A percentile compares a stretch with the other conserved stretches of the same genome.
Conservation (phyloP, 225 moss, liverwort and hornwort species). For the Bryum argenteum region DNA sequence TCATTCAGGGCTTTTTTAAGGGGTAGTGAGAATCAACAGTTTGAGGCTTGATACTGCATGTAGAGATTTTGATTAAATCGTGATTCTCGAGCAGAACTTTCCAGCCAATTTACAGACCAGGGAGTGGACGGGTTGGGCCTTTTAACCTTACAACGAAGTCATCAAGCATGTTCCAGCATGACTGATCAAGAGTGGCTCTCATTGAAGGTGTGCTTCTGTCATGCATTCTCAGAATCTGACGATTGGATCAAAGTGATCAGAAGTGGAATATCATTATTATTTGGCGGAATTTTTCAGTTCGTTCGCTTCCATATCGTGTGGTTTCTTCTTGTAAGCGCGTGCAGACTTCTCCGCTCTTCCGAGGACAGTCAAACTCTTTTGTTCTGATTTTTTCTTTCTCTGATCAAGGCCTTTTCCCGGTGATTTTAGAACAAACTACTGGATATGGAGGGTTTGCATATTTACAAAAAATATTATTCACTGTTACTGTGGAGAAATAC, state of each 20-base stretch:
- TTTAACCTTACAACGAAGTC: slow-evolving; percentile 78
- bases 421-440: slow-evolving; percentile 13
- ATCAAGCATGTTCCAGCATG: slow-evolving; percentile 85
- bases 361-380: not conserved
- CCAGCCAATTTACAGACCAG: slow-evolving; percentile 58
- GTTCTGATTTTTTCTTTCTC: slow-evolving; percentile 20
- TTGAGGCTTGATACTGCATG: slow-evolving; percentile 15
- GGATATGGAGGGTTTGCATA: not conserved
- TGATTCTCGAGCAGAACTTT: slow-evolving; percentile 66
- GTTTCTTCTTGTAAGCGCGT: not conserved
- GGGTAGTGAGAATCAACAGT: slow-evolving; percentile 12
- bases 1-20: slow-evolving; percentile 15
- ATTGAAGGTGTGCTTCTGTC: slow-evolving; percentile 64
- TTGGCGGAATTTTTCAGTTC: slow-evolving; percentile 10
- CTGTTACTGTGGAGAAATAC: slow-evolving; percentile 11
- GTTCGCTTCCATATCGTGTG: not conserved
- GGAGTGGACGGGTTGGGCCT: slow-evolving; percentile 84
- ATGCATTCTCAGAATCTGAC: slow-evolving; percentile 11
- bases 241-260: not conserved
- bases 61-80: slow-evolving; percentile 24
- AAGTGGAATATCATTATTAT: not conserved
- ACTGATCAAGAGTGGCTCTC: slow-evolving; percentile 88
- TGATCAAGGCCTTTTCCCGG: not conserved
- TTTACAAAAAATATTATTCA: not conserved
- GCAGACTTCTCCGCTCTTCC: not conserved